These are phyloP conservation scores for Kurtzmaniella fragi DNA, from an alignment of 805 yeast species.

Conservation along the genomic window DNA sequence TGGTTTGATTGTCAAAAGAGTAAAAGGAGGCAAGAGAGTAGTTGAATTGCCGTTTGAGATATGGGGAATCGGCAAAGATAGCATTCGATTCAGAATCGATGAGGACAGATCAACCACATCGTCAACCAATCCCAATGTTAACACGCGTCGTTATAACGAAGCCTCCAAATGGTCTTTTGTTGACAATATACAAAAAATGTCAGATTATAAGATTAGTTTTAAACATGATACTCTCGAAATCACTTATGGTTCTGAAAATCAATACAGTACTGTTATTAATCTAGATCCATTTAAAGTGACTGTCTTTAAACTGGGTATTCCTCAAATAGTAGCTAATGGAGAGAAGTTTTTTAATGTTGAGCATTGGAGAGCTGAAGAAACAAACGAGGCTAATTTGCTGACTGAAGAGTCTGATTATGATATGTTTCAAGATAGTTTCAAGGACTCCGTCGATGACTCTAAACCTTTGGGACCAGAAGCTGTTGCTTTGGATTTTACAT, in stretches of 20 bases:
- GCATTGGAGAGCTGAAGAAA: slow-evolving; percentile 53
- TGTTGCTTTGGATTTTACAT: slow-evolving; percentile 70
- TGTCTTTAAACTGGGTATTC: slow-evolving; percentile 40
- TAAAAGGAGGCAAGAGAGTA: neutral
- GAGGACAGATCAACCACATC: slow-evolving; percentile 42
- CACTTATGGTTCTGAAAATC: slow-evolving; percentile 33
- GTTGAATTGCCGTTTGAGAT: slow-evolving; percentile 54
- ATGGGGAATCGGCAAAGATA: slow-evolving; percentile 50
- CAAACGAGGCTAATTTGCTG: slow-evolving; percentile 25
- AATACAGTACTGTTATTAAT: slow-evolving; percentile 40
- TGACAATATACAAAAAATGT: slow-evolving; percentile 13
- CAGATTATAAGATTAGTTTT: neutral
- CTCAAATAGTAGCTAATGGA: slow-evolving; percentile 61
- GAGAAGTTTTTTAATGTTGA: slow-evolving; percentile 73
- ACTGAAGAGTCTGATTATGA: slow-evolving; percentile 62
- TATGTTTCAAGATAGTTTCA: slow-evolving; percentile 67
- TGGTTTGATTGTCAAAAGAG: slow-evolving; percentile 44
- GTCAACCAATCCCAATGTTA: slow-evolving; percentile 16
- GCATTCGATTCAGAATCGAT: slow-evolving; percentile 59
- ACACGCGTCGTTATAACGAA: slow-evolving; percentile 52
- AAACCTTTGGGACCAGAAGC: slow-evolving; percentile 87
- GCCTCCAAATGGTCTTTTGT: slow-evolving; percentile 57
- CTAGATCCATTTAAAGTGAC: slow-evolving; percentile 47
- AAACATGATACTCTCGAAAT: neutral
- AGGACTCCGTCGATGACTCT: slow-evolving; percentile 60